phyloP scores from a whole-genome alignment of 345 rosid genomes.

The Citrus maxima region DNA sequence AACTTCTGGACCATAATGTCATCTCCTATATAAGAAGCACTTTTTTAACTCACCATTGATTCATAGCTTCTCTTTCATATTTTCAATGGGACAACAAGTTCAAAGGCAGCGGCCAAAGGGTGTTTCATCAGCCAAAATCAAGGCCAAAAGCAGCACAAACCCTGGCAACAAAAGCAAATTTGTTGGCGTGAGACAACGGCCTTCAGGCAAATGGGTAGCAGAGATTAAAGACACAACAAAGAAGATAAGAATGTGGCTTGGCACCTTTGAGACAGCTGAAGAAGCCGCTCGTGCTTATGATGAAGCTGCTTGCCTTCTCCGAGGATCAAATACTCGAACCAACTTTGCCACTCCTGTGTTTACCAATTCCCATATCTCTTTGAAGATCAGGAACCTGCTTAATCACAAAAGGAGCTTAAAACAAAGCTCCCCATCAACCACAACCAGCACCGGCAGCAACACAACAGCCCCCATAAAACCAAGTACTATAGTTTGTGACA shows the following conservation, averaged over 20 bases:
- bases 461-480: constrained; percentile 24
- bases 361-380: constrained; percentile 56
- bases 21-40: constrained; percentile 19
- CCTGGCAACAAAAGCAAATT: constrained; percentile 48
- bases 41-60: neutral
- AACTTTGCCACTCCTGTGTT: constrained; percentile 56
- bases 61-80: neutral
- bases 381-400: constrained; percentile 72
- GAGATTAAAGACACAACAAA: constrained; percentile 90
- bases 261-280: constrained; percentile 75
- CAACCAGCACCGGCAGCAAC: constrained; percentile 3
- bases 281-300: constrained; percentile 92
- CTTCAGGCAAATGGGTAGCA: constrained; percentile 92
- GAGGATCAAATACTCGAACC: constrained; percentile 83
- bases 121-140: constrained; percentile 12
- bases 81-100: constrained; percentile 36
- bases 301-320: constrained; percentile 83
- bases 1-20: constrained; percentile 9
- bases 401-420: constrained; percentile 55
- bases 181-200: constrained; percentile 87
- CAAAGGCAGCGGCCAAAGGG: constrained; percentile 17
- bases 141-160: constrained; percentile 14
- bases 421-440: constrained; percentile 13
- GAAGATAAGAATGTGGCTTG: constrained; percentile 92
- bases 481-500: constrained; percentile 12